These are phyloP conservation scores for Exophiala xenobiotica DNA, from an alignment of 2,329 filamentous ascomycete genomes.

Conservation along the genomic window DNA sequence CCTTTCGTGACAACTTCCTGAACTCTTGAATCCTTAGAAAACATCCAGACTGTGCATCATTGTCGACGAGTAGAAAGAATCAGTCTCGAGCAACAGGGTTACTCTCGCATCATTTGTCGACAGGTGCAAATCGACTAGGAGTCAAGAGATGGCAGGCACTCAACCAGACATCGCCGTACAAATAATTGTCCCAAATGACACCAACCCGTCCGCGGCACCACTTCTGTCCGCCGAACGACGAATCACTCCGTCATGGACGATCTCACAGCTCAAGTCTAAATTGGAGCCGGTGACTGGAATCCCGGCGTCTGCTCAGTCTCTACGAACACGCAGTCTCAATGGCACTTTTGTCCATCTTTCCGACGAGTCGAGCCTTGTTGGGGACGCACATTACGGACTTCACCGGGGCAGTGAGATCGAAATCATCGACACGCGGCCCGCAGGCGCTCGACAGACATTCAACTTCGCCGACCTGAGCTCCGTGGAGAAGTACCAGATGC, in stretches of 20 bases:
- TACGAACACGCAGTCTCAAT: constrained; percentile 61
- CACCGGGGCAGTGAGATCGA: constrained; percentile 45
- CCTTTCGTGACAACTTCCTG: too few relatives aligned
- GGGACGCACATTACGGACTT: constrained; percentile 33
- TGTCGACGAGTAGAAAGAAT: too few relatives aligned
- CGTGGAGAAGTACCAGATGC: constrained; percentile 88
- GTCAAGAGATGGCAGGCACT: too few relatives aligned
- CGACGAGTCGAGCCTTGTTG: constrained; percentile 18
- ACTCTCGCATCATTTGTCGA: constrained; percentile 10
- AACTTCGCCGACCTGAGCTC: constrained; percentile 79
- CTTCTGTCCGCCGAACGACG: constrained; percentile 74
- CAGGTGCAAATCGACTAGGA: too few relatives aligned
- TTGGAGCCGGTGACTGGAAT: constrained; percentile 92
- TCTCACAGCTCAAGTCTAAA: constrained; percentile 78
- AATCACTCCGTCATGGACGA: constrained; percentile 87
- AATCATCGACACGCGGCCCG: constrained; percentile 32
- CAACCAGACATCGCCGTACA: constrained; percentile 27
- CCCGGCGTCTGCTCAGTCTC: constrained; percentile 73
- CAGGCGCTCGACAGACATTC: constrained; percentile 69
- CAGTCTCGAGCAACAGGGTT: not conserved
- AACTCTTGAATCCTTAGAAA: too few relatives aligned
- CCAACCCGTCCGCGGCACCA: constrained; percentile 30
- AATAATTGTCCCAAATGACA: constrained; percentile 31
- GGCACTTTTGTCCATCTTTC: constrained; percentile 19
- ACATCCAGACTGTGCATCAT: too few relatives aligned